Percentiles rank a stretch among this genome's conserved stretches.
Conservation (phyloP, 169 alveolate genomes). For the Neospora caninum region DNA sequence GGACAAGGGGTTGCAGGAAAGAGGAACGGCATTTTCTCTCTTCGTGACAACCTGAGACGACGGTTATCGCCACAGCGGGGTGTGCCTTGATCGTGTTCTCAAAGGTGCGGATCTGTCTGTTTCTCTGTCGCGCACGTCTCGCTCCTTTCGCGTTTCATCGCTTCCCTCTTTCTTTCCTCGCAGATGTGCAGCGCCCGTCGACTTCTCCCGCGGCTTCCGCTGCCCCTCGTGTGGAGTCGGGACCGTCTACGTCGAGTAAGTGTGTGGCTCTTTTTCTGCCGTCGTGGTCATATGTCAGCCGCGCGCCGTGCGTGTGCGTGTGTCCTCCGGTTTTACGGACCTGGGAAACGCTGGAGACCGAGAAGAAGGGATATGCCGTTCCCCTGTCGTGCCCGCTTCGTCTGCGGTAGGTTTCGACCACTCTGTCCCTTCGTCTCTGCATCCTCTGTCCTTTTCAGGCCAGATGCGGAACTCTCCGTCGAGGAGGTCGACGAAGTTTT, state of each 20-base stretch:
- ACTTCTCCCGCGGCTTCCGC: constrained; percentile 66
- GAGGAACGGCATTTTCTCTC: background rate
- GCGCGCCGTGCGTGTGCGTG: no score
- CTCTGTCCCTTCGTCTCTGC: background rate
- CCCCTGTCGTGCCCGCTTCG: background rate
- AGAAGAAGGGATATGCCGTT: no score
- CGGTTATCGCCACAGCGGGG: no score
- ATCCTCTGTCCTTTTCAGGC: background rate
- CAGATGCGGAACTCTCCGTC: background rate
- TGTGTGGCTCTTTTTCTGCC: no score
- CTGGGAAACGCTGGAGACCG: no score
- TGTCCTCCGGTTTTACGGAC: no score
- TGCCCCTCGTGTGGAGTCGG: constrained; percentile 59
- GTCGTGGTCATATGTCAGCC: no score
- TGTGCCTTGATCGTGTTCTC: no score
- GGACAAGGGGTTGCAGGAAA: no score
- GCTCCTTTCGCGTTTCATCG: background rate
- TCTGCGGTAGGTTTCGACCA: background rate
- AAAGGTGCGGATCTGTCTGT: no score
- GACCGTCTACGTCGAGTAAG: constrained; percentile 55
- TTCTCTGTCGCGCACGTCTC: no score
- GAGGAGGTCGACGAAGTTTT: constrained; percentile 10
- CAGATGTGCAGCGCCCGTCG: constrained; percentile 53
- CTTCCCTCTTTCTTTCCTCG: background rate
- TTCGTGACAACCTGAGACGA: no score